These are phyloP conservation scores for Papilionanthe hybrid DNA, from an alignment of 116 monocot genomes.

Conservation along the genomic window DNA sequence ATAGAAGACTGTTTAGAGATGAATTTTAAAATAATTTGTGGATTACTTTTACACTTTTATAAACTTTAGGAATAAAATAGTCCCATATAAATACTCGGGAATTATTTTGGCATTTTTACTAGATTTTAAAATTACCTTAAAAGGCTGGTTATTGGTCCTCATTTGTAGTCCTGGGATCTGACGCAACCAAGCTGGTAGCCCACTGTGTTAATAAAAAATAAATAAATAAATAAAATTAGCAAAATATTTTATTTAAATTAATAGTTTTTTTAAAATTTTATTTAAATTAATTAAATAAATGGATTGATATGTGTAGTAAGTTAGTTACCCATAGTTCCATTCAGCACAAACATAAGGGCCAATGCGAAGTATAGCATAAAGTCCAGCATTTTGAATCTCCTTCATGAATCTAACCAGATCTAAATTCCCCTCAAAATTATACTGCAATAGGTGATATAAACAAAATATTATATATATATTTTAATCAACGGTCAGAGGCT, in stretches of 20 bases:
- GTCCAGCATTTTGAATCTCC: slow-evolving; percentile 58
- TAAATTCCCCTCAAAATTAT: slow-evolving; percentile 58
- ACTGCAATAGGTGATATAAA: slow-evolving; percentile 29
- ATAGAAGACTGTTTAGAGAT: too few species aligned
- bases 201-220: slow-evolving; percentile 27
- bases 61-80: too few species aligned
- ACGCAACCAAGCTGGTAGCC: slow-evolving; percentile 54
- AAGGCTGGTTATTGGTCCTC: slow-evolving; percentile 46
- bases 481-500: too few species aligned
- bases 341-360: slow-evolving; percentile 83
- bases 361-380: slow-evolving; percentile 63
- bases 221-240: background rate
- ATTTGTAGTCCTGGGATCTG: slow-evolving; percentile 44
- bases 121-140: slow-evolving; percentile 26
- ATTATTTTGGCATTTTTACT: too few species aligned
- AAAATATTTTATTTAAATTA: too few species aligned
- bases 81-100: too few species aligned
- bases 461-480: too few species aligned
- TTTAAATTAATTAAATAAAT: background rate
- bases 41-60: too few species aligned
- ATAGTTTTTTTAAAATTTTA: too few species aligned
- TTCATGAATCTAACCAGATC: slow-evolving; percentile 59
- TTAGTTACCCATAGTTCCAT: slow-evolving; percentile 62
- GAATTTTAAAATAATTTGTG: too few species aligned
- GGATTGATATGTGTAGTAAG: too few species aligned